Evolutionary conservation across 495 filamentous ascomycete genomes (phyloP).

Genomic region (Zalerion maritima): DNA sequence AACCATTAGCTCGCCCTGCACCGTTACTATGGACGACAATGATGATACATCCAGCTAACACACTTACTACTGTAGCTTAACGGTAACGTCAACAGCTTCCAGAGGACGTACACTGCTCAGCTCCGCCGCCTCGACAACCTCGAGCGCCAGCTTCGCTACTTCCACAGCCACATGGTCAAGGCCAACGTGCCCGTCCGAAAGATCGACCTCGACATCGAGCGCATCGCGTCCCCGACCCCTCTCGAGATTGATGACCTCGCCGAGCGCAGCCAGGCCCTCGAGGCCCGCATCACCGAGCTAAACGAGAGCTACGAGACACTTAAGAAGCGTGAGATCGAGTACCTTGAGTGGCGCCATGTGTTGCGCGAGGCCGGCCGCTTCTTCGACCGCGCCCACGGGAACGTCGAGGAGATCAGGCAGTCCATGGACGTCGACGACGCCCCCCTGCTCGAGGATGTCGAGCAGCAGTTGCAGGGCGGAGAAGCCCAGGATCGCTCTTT

Average conservation of each 20-base stretch:
- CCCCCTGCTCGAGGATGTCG: conserved; percentile 70
- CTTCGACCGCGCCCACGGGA: conserved; percentile 90
- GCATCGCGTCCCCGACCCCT: conserved; percentile 70
- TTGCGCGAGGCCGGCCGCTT: conserved; percentile 88
- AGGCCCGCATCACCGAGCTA: conserved; percentile 76
- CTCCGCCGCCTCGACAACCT: conserved; percentile 96
- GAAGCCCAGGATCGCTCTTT: conserved; percentile 73
- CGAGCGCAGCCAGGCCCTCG: conserved; percentile 79
- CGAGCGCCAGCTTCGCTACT: conserved; percentile 90
- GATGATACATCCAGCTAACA: no score
- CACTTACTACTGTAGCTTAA: conserved; percentile 64
- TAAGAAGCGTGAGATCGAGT: conserved; percentile 91
- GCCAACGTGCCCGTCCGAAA: conserved; percentile 66
- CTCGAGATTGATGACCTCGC: conserved; percentile 91
- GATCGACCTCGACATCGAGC: conserved; percentile 72
- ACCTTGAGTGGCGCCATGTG: conserved; percentile 97
- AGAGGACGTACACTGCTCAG: conserved; percentile 93
- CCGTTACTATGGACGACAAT: conserved; percentile 3
- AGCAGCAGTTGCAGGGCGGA: conserved; percentile 62
- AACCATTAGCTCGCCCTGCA: conserved; percentile 3
- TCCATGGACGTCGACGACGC: conserved; percentile 81
- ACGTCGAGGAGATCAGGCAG: conserved; percentile 88
- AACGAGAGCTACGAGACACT: conserved; percentile 97
- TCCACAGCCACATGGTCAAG: conserved; percentile 90
- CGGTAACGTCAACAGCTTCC: conserved; percentile 80